Conservation (phyloP, 257 asterid genomes). For the Solanum okadae region DNA sequence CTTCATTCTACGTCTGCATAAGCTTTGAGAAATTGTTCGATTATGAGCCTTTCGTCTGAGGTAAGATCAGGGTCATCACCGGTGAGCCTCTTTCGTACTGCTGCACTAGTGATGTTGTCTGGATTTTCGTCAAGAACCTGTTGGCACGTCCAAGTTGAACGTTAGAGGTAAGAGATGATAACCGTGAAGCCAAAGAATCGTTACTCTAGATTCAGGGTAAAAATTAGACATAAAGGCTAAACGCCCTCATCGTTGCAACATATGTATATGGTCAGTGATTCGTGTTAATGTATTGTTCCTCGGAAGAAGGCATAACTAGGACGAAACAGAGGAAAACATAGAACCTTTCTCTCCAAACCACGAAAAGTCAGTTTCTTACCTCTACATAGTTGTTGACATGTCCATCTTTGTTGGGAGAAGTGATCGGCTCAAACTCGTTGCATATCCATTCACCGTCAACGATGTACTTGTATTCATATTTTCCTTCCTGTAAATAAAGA, state of each 20-base stretch:
- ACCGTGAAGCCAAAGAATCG: neutral
- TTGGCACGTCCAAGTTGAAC: neutral
- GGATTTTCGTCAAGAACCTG: conserved; percentile 53
- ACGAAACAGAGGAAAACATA: neutral
- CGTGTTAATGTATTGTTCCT: neutral
- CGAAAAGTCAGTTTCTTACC: conserved; percentile 20
- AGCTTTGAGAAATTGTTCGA: conserved; percentile 57
- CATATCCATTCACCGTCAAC: conserved; percentile 73
- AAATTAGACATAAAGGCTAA: neutral
- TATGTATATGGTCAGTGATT: neutral
- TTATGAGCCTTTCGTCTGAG: conserved; percentile 36
- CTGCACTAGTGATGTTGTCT: conserved; percentile 22
- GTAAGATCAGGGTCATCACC: conserved; percentile 67
- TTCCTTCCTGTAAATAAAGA: conserved; percentile 61
- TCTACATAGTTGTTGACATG: conserved; percentile 75
- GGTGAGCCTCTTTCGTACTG: conserved; percentile 44
- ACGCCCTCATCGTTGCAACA: neutral
- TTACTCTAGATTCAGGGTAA: neutral
- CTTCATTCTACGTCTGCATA: conserved; percentile 38
- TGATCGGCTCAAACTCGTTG: conserved; percentile 46
- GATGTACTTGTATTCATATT: conserved; percentile 79
- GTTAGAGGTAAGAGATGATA: neutral
- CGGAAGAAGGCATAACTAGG: neutral
- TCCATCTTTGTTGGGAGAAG: conserved; percentile 70
- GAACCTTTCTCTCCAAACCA: neutral